These are phyloP conservation scores for Lumnitzera littorea DNA, from an alignment of 345 rosid species.

Conservation along the genomic window DNA sequence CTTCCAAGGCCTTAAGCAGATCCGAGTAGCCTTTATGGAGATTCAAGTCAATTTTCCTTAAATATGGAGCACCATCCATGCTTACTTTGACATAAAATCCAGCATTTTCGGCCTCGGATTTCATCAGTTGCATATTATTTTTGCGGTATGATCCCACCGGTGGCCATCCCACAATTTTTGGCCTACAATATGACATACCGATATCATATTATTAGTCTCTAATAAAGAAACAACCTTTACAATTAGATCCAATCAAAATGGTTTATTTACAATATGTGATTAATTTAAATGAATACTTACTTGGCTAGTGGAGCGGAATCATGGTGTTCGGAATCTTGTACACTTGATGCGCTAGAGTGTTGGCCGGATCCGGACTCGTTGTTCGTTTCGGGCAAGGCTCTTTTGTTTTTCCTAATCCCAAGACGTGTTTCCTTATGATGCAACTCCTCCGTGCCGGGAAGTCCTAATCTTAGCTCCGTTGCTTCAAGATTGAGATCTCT, in stretches of 20 bases:
- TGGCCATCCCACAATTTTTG: conserved; percentile 47
- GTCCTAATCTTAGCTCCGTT: conserved; percentile 81
- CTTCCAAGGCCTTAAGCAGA: conserved; percentile 53
- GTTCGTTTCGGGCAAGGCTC: conserved; percentile 12
- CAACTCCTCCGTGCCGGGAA: conserved; percentile 60
- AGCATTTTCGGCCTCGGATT: conserved; percentile 33
- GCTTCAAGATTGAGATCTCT: conserved; percentile 62
- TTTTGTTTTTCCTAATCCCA: conserved; percentile 43
- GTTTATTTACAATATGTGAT: not conserved
- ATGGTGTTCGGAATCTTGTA: conserved; percentile 1
- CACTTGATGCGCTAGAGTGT: conserved; percentile 2
- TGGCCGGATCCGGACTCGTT: not conserved
- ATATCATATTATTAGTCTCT: not conserved
- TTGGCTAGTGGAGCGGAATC: conserved; percentile 5
- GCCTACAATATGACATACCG: conserved; percentile 14
- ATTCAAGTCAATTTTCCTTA: conserved; percentile 68
- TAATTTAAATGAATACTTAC: not conserved
- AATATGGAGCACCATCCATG: conserved; percentile 86
- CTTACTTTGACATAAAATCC: conserved; percentile 78
- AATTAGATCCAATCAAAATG: not conserved
- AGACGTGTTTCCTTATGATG: conserved; percentile 12
- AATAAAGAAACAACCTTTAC: not conserved
- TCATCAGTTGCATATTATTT: conserved; percentile 26
- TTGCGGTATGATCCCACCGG: conserved; percentile 40
- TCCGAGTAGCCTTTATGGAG: conserved; percentile 46